Conservation (phyloP, 768 basidiomycete species). For the Vararia minispora region DNA sequence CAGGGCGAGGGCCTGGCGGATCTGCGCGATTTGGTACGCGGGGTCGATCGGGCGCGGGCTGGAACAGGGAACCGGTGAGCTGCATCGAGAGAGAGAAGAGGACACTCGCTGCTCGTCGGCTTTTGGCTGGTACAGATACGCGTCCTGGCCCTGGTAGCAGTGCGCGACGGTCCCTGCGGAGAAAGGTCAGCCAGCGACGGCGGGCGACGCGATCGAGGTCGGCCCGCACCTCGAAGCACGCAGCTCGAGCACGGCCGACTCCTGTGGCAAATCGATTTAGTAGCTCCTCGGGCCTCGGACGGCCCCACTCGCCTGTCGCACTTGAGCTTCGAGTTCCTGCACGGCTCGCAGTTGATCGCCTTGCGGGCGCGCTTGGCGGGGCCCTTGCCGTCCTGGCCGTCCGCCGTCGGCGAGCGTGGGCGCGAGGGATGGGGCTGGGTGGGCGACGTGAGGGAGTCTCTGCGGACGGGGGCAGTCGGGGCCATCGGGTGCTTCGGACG, state of each 20-base stretch:
- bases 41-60: conserved; percentile 39
- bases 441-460: conserved; percentile 2
- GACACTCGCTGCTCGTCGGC: conserved; percentile 42
- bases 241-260: conserved; percentile 86
- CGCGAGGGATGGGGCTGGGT: conserved; percentile 1
- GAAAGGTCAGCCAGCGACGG: conserved; percentile 8
- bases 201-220: not conserved
- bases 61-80: not conserved
- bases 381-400: too few relatives aligned
- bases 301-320: conserved; percentile 58
- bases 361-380: conserved; percentile 78
- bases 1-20: conserved; percentile 57
- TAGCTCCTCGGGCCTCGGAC: conserved; percentile 3
- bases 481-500: too few relatives aligned
- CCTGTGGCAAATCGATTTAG: conserved; percentile 25
- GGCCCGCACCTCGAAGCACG: conserved; percentile 58
- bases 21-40: conserved; percentile 52
- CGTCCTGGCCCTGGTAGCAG: conserved; percentile 70
- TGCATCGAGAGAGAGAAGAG: conserved; percentile 7
- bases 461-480: not conserved
- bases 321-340: conserved; percentile 79
- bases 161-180: conserved; percentile 60
- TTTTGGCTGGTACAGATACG: conserved; percentile 38
- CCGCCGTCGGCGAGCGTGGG: not conserved
- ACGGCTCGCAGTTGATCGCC: conserved; percentile 84